phyloP scores from a whole-genome alignment of 2,329 filamentous ascomycete species.

The Fusarium xyrophilum region DNA sequence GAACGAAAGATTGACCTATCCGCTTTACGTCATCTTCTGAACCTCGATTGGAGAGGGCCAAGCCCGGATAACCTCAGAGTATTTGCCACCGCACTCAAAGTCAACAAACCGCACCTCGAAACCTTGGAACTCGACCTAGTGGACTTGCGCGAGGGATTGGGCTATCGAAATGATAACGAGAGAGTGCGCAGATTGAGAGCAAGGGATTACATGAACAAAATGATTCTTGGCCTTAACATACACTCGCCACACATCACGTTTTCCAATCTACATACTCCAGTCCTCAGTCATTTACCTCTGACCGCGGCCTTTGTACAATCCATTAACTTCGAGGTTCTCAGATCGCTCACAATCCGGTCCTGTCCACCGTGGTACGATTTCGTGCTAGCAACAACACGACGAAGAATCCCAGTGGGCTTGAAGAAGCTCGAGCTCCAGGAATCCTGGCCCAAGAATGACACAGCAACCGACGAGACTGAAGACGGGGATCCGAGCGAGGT shows the following conservation, averaged over 20 bases:
- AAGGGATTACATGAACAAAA: background rate
- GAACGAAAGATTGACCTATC: background rate
- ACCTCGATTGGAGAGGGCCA: background rate
- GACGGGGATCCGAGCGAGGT: background rate
- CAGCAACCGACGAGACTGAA: background rate
- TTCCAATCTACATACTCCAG: background rate
- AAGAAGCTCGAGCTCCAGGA: background rate
- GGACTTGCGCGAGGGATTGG: background rate
- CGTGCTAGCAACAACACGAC: background rate
- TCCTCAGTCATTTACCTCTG: background rate
- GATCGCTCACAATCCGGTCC: background rate
- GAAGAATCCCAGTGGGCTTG: background rate
- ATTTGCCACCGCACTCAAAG: background rate
- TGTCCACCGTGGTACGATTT: background rate
- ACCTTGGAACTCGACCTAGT: background rate
- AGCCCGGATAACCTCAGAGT: background rate
- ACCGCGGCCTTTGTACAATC: accelerated
- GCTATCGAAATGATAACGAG: background rate
- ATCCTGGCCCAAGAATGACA: background rate
- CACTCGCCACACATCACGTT: background rate
- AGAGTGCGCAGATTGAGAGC: background rate
- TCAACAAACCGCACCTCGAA: background rate
- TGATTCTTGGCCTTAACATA: background rate
- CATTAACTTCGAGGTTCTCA: background rate
- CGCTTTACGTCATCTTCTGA: background rate